Percentiles rank a stretch among this genome's conserved stretches.
These are phyloP conservation scores for Nitzschia sp. DNA, from an alignment of 108 stramenopile genomes.

Conservation along the genomic window DNA sequence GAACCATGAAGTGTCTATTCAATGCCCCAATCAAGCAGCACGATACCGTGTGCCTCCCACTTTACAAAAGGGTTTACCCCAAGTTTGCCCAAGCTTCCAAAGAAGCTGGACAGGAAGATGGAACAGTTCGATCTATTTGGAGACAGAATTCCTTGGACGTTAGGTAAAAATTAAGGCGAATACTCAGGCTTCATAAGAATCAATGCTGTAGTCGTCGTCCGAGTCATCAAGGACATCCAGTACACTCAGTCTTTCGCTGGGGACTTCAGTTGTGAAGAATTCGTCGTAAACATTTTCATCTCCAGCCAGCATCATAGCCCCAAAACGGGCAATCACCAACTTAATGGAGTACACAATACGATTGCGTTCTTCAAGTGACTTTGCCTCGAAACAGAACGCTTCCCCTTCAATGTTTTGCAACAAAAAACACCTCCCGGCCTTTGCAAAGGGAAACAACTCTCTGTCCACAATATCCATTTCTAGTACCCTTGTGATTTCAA, in stretches of 20 bases:
- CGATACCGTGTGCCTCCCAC: conserved; percentile 95
- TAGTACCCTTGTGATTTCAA: conserved; percentile 53
- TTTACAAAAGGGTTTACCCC: conserved; percentile 98
- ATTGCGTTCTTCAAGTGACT: conserved; percentile 40
- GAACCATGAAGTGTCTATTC: conserved; percentile 98
- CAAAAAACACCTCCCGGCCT: conserved; percentile 26
- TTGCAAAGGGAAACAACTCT: conserved; percentile 38
- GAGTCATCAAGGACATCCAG: conserved; percentile 10
- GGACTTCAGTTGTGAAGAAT: conserved; percentile 41
- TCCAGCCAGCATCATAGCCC: conserved; percentile 30
- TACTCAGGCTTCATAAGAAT: not conserved
- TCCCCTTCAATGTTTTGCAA: conserved; percentile 34
- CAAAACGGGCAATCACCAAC: conserved; percentile 51
- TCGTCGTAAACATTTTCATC: conserved; percentile 36
- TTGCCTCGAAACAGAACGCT: conserved; percentile 45
- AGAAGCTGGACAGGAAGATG: conserved; percentile 15
- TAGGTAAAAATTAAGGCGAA: conserved; percentile 9
- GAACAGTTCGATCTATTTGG: conserved; percentile 24
- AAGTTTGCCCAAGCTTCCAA: conserved; percentile 65
- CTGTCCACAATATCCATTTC: conserved; percentile 26
- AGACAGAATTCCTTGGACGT: conserved; percentile 16
- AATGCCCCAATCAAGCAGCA: conserved; percentile 95
- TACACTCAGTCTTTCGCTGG: conserved; percentile 3
- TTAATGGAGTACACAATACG: conserved; percentile 42
- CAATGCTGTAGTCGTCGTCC: not conserved